Conservation (phyloP, 1,284 basidiomycete species). For the Cryptococcus depauperatus region DNA sequence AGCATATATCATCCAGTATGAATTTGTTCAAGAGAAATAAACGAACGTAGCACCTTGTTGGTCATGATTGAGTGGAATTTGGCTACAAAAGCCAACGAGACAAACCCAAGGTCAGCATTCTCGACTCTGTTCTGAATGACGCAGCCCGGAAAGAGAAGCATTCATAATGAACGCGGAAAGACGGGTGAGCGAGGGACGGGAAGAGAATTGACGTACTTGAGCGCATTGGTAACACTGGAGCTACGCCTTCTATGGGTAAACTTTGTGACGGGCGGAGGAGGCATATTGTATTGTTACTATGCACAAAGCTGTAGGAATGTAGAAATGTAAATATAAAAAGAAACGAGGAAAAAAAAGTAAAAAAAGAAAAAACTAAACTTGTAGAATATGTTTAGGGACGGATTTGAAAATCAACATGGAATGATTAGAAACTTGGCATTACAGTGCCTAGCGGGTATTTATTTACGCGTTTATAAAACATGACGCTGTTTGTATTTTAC, state of each 20-base stretch:
- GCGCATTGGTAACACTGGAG: constrained; percentile 32
- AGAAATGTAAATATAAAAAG: background rate
- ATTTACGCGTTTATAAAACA: too few relatives aligned
- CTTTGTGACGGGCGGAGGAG: background rate
- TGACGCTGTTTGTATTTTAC: too few relatives aligned
- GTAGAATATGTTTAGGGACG: background rate
- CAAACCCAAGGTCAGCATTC: background rate
- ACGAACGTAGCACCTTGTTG: background rate
- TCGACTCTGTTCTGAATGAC: constrained; percentile 2
- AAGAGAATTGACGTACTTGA: constrained; percentile 19
- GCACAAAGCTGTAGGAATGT: background rate
- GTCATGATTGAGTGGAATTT: constrained; percentile 35
- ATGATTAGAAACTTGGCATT: too few relatives aligned
- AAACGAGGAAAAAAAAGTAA: background rate
- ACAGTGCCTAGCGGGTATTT: too few relatives aligned
- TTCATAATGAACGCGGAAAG: too few relatives aligned
- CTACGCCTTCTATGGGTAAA: constrained; percentile 21
- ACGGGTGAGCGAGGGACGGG: too few relatives aligned
- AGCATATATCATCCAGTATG: too few relatives aligned
- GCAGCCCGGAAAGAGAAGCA: too few relatives aligned
- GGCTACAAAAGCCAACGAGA: constrained; percentile 14
- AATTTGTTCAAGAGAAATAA: too few relatives aligned
- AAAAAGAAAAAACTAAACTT: background rate
- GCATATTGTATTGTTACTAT: background rate
- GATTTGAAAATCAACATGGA: too few relatives aligned